Conservation (phyloP, 1,139 yeast genomes). For the Yamadazyma mexicana region DNA sequence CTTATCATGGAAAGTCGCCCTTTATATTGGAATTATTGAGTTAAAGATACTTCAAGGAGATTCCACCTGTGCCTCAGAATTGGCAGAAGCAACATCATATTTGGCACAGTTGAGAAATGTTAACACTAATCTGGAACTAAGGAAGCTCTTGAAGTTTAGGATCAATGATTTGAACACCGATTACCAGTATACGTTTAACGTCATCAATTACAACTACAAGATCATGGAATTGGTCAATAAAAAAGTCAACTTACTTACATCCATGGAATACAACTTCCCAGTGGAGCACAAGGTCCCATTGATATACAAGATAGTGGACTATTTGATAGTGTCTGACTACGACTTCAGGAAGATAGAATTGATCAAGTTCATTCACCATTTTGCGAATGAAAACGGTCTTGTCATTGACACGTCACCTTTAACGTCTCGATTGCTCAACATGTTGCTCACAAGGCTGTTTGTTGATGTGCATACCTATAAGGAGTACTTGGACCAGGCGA, state of each 20-base stretch:
- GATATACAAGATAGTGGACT: constrained; percentile 28
- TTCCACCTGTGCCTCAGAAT: not conserved
- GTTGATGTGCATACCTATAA: constrained; percentile 19
- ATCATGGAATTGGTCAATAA: constrained; percentile 40
- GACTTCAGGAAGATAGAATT: constrained; percentile 36
- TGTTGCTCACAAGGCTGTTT: constrained; percentile 16
- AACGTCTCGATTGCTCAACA: constrained; percentile 7
- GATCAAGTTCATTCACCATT: constrained; percentile 23
- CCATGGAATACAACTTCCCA: constrained; percentile 6
- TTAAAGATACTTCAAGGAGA: constrained; percentile 1
- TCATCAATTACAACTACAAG: constrained; percentile 16
- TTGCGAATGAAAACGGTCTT: constrained; percentile 4
- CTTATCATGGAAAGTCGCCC: not conserved
- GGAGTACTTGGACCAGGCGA: constrained; percentile 16
- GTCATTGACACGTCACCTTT: constrained; percentile 7
- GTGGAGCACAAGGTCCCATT: constrained; percentile 12
- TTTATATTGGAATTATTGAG: not conserved
- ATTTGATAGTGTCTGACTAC: constrained; percentile 29
- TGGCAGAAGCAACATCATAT: constrained; percentile 1
- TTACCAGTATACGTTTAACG: constrained; percentile 27
- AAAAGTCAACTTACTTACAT: constrained; percentile 29
- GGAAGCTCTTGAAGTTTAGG: constrained; percentile 14
- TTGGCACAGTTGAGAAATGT: not conserved
- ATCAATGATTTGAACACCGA: constrained; percentile 28
- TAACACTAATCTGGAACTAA: not conserved